A percentile compares a stretch with the other conserved stretches of the same genome.
phyloP scores from a whole-genome alignment of 2,329 filamentous ascomycete species.

The Bipolaris zeicola region DNA sequence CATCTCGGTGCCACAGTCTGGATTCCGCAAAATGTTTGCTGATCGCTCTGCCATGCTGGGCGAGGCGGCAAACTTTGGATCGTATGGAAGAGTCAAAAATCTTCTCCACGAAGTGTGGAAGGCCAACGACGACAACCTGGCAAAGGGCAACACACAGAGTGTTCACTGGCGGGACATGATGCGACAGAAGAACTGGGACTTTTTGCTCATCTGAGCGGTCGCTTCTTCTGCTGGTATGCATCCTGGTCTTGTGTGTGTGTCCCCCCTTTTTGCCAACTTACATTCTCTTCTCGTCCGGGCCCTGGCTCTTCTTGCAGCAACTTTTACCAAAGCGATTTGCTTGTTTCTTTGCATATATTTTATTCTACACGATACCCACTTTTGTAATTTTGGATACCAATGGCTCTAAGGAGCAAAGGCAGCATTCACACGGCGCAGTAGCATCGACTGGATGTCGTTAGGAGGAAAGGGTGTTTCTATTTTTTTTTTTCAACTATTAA shows the following conservation, averaged over 20 bases:
- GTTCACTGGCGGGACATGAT: conserved; percentile 96
- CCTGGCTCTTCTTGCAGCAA: conserved; percentile 14
- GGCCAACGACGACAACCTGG: conserved; percentile 67
- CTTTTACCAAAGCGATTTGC: conserved; percentile 30
- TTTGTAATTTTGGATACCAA: conserved; percentile 46
- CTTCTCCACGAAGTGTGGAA: conserved; percentile 84
- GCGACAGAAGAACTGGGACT: conserved; percentile 89
- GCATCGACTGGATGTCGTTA: conserved; percentile 34
- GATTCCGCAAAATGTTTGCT: conserved; percentile 78
- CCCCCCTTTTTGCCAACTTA: conserved; percentile 19
- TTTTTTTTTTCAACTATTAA: conserved; percentile 30
- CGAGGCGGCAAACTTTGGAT: conserved; percentile 78
- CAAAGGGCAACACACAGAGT: conserved; percentile 62
- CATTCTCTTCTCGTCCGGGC: conserved; percentile 29
- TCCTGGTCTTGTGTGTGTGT: conserved; percentile 40
- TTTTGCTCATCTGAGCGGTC: conserved; percentile 74
- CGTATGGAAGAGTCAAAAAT: conserved; percentile 80
- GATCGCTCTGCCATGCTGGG: conserved; percentile 77
- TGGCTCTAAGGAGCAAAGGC: conserved; percentile 23
- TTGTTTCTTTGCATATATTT: conserved; percentile 48
- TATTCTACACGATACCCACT: conserved; percentile 45
- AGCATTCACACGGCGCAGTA: conserved; percentile 33
- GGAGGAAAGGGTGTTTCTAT: conserved; percentile 15
- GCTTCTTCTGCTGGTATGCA: conserved; percentile 43
- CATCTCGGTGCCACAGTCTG: conserved; percentile 71